Conservation (phyloP, 1,284 basidiomycete genomes). For the Apiotrichum akiyoshidainum region DNA sequence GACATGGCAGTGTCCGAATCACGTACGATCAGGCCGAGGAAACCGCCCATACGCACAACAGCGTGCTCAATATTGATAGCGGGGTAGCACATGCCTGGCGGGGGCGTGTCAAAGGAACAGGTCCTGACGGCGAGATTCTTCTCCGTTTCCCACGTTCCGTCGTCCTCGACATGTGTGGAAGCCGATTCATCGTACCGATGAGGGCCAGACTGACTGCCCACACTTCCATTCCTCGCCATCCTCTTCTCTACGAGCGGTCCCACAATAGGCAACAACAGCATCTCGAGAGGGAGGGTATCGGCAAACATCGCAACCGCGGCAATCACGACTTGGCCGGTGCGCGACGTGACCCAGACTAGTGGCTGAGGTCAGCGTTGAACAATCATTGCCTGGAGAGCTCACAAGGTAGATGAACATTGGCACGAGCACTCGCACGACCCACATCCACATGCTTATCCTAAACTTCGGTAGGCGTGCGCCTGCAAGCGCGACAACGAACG, state of each 20-base stretch:
- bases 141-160: neutral
- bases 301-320: conserved; percentile 24
- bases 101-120: neutral
- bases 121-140: neutral
- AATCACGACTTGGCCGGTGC: conserved; percentile 27
- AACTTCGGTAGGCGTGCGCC: conserved; percentile 30
- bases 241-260: neutral
- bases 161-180: neutral
- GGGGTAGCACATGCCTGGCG: neutral
- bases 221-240: no score
- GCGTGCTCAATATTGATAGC: neutral
- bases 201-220: no score
- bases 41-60: neutral
- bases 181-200: neutral
- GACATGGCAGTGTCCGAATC: neutral
- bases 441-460: conserved; percentile 26
- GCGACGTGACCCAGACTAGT: conserved; percentile 32
- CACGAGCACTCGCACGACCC: conserved; percentile 27
- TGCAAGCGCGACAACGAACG: neutral
- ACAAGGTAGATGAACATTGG: conserved; percentile 42
- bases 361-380: conserved; percentile 19
- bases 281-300: conserved; percentile 20
- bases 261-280: conserved; percentile 6
- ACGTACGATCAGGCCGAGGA: neutral
- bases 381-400: neutral